A percentile compares a stretch with the other conserved stretches of the same genome.
phyloP scores from a whole-genome alignment of 2,329 filamentous ascomycete species.

The Fusarium aywerte region DNA sequence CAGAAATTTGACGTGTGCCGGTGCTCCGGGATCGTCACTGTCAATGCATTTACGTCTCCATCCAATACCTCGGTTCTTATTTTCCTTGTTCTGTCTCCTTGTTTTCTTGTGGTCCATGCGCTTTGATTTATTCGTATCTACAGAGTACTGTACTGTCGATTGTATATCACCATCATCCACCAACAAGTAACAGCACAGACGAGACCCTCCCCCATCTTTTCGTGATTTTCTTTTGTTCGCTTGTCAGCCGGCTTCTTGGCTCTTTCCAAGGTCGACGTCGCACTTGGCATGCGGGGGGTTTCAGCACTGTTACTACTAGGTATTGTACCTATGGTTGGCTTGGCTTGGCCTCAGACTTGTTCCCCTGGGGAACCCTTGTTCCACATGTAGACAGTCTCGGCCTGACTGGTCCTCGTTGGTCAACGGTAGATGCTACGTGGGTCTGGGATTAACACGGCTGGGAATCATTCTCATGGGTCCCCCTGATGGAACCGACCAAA shows the following conservation, averaged over 20 bases:
- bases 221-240: not conserved
- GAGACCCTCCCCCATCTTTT: slow-evolving; percentile 28
- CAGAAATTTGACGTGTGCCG: slow-evolving; percentile 6
- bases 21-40: slow-evolving; percentile 15
- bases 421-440: slow-evolving; percentile 17
- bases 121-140: not conserved
- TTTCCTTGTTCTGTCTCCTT: not conserved
- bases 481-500: not conserved
- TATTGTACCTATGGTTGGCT: not conserved
- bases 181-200: slow-evolving; percentile 3
- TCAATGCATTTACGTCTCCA: slow-evolving; percentile 9
- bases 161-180: not conserved
- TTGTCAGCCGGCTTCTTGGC: not conserved
- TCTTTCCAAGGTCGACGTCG: slow-evolving; percentile 2
- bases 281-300: slow-evolving; percentile 35
- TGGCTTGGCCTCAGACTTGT: slow-evolving; percentile 8
- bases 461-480: not conserved
- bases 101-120: not conserved
- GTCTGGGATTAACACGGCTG: slow-evolving; percentile 21
- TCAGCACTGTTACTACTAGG: too few relatives aligned
- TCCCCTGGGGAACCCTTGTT: slow-evolving; percentile 7
- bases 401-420: not conserved
- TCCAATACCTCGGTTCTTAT: not conserved
- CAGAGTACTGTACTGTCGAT: not conserved
- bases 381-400: not conserved